A percentile compares a stretch with the other conserved stretches of the same genome.
Evolutionary conservation across 331 rosid genomes (phyloP).

Genomic region (Dryas integrifolia): DNA sequence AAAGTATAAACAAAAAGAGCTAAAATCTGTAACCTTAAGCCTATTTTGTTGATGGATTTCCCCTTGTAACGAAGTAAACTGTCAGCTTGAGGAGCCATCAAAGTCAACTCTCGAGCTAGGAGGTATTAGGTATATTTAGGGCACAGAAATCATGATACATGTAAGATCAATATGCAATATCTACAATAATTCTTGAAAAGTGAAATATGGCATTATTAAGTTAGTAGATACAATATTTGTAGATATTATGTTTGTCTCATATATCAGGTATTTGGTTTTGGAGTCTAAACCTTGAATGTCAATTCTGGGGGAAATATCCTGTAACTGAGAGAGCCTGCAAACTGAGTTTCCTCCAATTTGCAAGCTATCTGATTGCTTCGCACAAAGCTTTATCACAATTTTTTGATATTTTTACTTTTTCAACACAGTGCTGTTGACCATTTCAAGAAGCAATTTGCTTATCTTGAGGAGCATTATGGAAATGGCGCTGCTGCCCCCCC

Average conservation of each 20-base stretch:
- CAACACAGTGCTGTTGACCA: conserved; percentile 90
- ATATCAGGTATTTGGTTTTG: conserved; percentile 7
- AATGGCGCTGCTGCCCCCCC: conserved; percentile 84
- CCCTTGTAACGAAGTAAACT: neutral
- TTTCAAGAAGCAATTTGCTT: conserved; percentile 98
- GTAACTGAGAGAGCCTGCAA: neutral
- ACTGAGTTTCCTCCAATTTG: neutral
- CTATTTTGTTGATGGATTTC: neutral
- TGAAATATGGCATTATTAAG: neutral
- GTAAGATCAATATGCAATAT: neutral
- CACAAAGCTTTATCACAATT: neutral
- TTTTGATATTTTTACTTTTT: conserved; percentile 2
- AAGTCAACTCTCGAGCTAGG: neutral
- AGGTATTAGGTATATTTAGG: neutral
- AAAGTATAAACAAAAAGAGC: neutral
- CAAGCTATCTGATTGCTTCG: neutral
- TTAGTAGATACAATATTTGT: neutral
- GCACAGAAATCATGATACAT: neutral
- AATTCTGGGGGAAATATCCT: neutral
- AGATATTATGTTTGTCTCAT: neutral
- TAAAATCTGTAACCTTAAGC: neutral
- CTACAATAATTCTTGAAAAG: neutral
- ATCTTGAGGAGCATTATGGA: conserved; percentile 93
- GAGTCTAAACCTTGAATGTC: neutral
- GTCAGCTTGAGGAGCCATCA: conserved; percentile 2